Evolutionary conservation across 768 basidiomycete genomes (phyloP), one percentile per base, ranked within the genome.

Genomic region (Mycena amicta): DNA sequence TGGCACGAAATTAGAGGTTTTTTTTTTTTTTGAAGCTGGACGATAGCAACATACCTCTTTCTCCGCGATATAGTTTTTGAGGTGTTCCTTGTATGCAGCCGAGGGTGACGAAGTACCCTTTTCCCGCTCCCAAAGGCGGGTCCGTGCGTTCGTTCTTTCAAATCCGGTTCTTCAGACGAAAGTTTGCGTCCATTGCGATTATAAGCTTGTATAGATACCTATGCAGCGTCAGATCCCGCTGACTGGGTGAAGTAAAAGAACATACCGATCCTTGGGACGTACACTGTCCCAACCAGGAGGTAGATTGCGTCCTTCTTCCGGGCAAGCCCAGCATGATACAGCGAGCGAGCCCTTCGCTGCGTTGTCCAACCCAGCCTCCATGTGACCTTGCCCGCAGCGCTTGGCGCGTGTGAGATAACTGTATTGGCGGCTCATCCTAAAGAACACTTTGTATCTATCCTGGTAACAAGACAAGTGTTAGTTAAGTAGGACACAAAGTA

Each of bases 151-250:
- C 59, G 8, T 52, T 64, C 2, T 53, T 52, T 1, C 56, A 40
- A 1, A 39, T n/a, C 12, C 50, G 52, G 16, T 64, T 59, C 37
- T 70, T 71, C 11, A 69, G 55, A 3, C 52, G 37, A 56, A 71
- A 71, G 30, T 69, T 70, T 1, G 70, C 68, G 55, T 70, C 70
- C 27, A 69, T 30, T n/a, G n/a, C n/a, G n/a, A n/a, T n/a, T n/a
- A n/a, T n/a, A n/a, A n/a, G n/a, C n/a, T n/a, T n/a, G n/a, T n/a
- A n/a, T n/a, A n/a, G n/a, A n/a, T n/a, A n/a, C n/a, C n/a, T n/a
- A n/a, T n/a, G n/a, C n/a, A n/a, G n/a, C n/a, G n/a, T n/a, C n/a
- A n/a, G n/a, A n/a, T n/a, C n/a, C n/a, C n/a, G n/a, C n/a, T n/a
- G n/a, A n/a, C n/a, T n/a, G n/a, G n/a, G n/a, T n/a, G n/a, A n/a